These are phyloP conservation scores for Aspergillus haitiensis DNA, from an alignment of 495 filamentous ascomycete species.

Conservation along the genomic window DNA sequence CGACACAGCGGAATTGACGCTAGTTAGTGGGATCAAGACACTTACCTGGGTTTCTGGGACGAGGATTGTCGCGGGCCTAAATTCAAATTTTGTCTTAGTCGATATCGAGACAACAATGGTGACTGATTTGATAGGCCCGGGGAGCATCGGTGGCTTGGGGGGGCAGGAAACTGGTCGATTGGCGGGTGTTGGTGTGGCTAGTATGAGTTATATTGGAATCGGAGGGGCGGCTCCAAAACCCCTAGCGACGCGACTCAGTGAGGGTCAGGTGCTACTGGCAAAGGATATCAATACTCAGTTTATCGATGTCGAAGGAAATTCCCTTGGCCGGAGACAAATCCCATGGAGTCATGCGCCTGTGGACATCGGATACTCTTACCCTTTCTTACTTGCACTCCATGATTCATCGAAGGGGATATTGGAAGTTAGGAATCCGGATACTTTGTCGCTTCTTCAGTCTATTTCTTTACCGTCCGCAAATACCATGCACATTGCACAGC, in stretches of 20 bases:
- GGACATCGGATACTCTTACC: conserved; percentile 90
- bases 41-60: conserved; percentile 88
- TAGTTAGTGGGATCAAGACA: conserved; percentile 76
- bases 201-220: conserved; percentile 95
- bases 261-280: conserved; percentile 82
- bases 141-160: conserved; percentile 66
- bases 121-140: conserved; percentile 76
- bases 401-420: conserved; percentile 78
- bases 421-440: conserved; percentile 92
- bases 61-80: conserved; percentile 82
- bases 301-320: conserved; percentile 77
- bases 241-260: conserved; percentile 74
- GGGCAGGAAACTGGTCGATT: conserved; percentile 63
- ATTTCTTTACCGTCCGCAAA: conserved; percentile 77
- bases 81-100: conserved; percentile 82
- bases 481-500: conserved; percentile 88
- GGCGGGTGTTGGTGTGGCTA: conserved; percentile 65
- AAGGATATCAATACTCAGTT: conserved; percentile 97
- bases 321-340: conserved; percentile 80
- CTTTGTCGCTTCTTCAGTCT: conserved; percentile 80
- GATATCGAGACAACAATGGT: conserved; percentile 71
- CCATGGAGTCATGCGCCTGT: conserved; percentile 90
- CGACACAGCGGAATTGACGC: conserved; percentile 71
- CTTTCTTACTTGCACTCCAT: conserved; percentile 88
- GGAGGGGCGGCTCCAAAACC: conserved; percentile 88